Evolutionary conservation across 1,284 basidiomycete genomes (phyloP).

Genomic region (Filobasidium uniguttulatum): DNA sequence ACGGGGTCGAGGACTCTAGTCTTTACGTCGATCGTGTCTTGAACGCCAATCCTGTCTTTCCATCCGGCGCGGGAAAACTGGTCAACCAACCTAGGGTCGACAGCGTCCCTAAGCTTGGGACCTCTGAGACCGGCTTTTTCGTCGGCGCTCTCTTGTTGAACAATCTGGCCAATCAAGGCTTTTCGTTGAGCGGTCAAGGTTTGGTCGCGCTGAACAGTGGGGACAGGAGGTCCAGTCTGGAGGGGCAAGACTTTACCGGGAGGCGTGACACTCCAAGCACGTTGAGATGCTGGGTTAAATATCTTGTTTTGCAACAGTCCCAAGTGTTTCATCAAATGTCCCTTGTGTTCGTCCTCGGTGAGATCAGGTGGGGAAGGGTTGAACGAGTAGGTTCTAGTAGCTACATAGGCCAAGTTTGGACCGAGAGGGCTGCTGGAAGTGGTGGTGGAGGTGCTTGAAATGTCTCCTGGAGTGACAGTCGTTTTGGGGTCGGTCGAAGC

Average conservation of each 20-base stretch:
- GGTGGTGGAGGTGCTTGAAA: not conserved
- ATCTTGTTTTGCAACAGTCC: conserved; percentile 11
- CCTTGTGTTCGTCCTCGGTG: conserved; percentile 6
- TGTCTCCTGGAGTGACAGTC: not conserved
- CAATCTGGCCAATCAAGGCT: conserved; percentile 8
- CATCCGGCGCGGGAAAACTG: conserved; percentile 15
- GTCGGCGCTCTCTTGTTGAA: conserved; percentile 3
- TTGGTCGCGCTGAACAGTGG: not conserved
- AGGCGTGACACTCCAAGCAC: not conserved
- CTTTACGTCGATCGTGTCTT: conserved; percentile 25
- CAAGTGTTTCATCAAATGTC: conserved; percentile 14
- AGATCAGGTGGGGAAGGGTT: conserved; percentile 7
- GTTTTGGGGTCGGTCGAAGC: not conserved
- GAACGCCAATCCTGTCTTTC: conserved; percentile 15
- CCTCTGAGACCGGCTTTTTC: conserved; percentile 18
- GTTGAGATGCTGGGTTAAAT: conserved; percentile 3
- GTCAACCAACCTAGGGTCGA: conserved; percentile 1
- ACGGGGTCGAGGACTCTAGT: conserved; percentile 27
- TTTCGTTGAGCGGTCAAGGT: conserved; percentile 10
- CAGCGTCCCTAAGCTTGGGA: conserved; percentile 11
- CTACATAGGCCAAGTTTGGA: conserved; percentile 12
- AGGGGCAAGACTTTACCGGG: conserved; percentile 7
- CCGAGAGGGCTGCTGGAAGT: not conserved
- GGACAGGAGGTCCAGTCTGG: conserved; percentile 6
- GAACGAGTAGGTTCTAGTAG: conserved; percentile 10